Evolutionary conservation across 1,284 basidiomycete species (phyloP), one percentile per base, ranked within the genome.

Genomic region (Fereydounia khargensis): DNA sequence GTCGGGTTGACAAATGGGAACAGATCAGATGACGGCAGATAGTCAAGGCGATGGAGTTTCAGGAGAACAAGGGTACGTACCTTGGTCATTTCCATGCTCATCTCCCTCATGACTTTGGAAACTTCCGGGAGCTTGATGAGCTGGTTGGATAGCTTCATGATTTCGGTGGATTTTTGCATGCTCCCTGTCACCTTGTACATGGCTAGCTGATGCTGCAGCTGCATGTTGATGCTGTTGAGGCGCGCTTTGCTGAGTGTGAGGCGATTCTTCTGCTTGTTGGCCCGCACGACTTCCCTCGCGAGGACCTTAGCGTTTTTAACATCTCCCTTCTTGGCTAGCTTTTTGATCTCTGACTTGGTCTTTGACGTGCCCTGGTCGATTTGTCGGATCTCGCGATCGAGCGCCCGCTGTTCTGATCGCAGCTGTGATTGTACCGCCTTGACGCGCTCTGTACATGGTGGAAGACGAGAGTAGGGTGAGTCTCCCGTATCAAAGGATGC

Each of bases 11-110:
- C n/a, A n/a, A n/a, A 28, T 28, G 9, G 43, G 39, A 11, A 18
- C 14, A 8, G 33, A 13, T 14, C n/a, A 1, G 8, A 23, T 22
- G 35, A 4, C n/a, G n/a, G n/a, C n/a, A n/a, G n/a, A n/a, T n/a
- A n/a, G n/a, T n/a, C n/a, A n/a, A n/a, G n/a, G n/a, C n/a, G n/a
- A n/a, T n/a, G n/a, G n/a, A n/a, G n/a, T n/a, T n/a, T n/a, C n/a
- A n/a, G 2, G 19, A 1, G 19, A 0, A n/a, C 50, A 16, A 31
- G 6, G 28, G 16, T 3, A 14, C 34, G 22, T 39, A 57, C 61
- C 83, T 97, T 97, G 61, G 89, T 96, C 91, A 98, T 96, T 78
- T 98, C 94, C 84, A 91, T 89, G 68, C 87, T 89, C 91, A 98
- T 94, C 72, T 96, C 88, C 22, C 91, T 84, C 95, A 99, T 98